Conservation (phyloP, 495 filamentous ascomycete genomes). For the Lepidopterella palustris region DNA sequence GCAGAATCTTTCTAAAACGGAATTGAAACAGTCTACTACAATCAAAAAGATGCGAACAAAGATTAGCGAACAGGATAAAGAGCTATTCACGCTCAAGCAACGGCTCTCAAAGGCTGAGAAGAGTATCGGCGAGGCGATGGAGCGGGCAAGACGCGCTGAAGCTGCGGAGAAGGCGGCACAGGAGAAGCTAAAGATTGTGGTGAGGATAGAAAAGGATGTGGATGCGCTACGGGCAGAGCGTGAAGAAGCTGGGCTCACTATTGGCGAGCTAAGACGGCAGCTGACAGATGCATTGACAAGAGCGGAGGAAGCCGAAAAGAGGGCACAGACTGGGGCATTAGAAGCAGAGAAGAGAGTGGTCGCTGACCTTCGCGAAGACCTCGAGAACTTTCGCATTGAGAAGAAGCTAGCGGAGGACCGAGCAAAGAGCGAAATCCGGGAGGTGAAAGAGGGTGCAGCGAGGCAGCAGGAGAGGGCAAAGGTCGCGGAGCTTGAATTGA, state of each 20-base stretch:
- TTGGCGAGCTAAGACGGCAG: constrained; percentile 63
- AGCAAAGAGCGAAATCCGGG: constrained; percentile 59
- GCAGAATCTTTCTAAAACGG: constrained; percentile 76
- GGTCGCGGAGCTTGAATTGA: constrained; percentile 69
- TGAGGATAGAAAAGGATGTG: constrained; percentile 63
- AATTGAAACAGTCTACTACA: constrained; percentile 71
- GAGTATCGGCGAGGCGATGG: constrained; percentile 51
- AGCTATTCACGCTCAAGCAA: constrained; percentile 51
- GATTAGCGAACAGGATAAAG: constrained; percentile 56
- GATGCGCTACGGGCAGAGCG: constrained; percentile 59
- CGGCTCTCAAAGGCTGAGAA: constrained; percentile 61
- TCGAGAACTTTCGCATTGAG: constrained; percentile 67
- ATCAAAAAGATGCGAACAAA: constrained; percentile 76
- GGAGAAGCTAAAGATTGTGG: constrained; percentile 59
- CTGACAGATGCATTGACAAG: constrained; percentile 61
- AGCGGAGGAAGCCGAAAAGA: constrained; percentile 60
- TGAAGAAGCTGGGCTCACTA: constrained; percentile 56
- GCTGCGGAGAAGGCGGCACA: constrained; percentile 30
- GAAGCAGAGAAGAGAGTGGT: constrained; percentile 62
- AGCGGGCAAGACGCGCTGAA: constrained; percentile 57
- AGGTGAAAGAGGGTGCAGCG: constrained; percentile 63
- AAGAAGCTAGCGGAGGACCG: constrained; percentile 66
- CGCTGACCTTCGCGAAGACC: constrained; percentile 63
- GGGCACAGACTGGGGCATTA: constrained; percentile 59
- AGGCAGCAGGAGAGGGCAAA: constrained; percentile 67